Conservation (phyloP, 192 early-diverging fungal species). For the Backusella luteola region DNA sequence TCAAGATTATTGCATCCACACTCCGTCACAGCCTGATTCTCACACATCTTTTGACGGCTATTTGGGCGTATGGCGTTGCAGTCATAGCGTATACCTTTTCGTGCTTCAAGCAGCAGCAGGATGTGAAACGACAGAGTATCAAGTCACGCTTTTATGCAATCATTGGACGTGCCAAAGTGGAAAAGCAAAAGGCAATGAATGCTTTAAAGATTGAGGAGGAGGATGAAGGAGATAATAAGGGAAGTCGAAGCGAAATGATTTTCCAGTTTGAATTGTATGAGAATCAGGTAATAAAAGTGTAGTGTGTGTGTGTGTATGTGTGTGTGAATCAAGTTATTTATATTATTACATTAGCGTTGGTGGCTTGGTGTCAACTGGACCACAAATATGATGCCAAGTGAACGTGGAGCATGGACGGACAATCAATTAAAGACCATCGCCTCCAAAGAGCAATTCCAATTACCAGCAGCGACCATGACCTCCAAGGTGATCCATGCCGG, state of each 20-base stretch:
- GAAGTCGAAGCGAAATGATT: conserved; percentile 21
- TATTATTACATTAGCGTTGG: conserved; percentile 25
- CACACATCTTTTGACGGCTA: conserved; percentile 7
- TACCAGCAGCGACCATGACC: conserved; percentile 34
- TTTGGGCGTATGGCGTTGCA: conserved; percentile 24
- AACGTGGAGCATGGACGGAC: conserved; percentile 50
- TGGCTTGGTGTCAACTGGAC: conserved; percentile 60
- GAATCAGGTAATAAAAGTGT: conserved; percentile 23
- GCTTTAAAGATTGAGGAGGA: background rate
- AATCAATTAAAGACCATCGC: conserved; percentile 45
- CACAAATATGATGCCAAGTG: conserved; percentile 54
- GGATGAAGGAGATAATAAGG: background rate
- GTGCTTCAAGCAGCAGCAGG: background rate
- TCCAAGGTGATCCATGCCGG: conserved; percentile 12
- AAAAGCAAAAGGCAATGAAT: conserved; percentile 18
- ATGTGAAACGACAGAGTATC: background rate
- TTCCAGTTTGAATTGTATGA: conserved; percentile 39
- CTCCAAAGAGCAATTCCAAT: conserved; percentile 47
- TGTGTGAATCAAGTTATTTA: too few species aligned
- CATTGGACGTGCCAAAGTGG: conserved; percentile 16
- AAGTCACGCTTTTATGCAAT: conserved; percentile 10
- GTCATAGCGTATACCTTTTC: conserved; percentile 2
- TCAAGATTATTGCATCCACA: conserved; percentile 6
- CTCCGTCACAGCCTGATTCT: conserved; percentile 8
- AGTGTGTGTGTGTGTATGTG: too few species aligned